phyloP scores from a whole-genome alignment of 495 filamentous ascomycete genomes.

The Penicillium cataractarum region DNA sequence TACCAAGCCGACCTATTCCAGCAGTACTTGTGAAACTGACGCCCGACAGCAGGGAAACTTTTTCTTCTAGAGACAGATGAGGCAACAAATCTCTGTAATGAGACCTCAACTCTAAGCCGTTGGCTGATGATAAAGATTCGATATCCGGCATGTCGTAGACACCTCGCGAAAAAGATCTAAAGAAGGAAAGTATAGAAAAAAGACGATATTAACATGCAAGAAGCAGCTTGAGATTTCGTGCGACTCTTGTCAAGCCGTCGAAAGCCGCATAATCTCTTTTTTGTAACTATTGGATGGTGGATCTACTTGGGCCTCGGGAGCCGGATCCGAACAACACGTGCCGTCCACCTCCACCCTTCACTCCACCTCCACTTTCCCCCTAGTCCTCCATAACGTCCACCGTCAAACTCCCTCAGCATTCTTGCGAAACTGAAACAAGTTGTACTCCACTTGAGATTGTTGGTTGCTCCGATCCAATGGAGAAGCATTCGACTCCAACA shows the following conservation, averaged over 20 bases:
- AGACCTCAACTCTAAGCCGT: neutral
- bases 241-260: too few species aligned
- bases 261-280: too few species aligned
- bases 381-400: too few species aligned
- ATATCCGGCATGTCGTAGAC: neutral
- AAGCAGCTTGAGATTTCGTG: neutral
- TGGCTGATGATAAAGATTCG: neutral
- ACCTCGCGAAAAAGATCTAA: neutral
- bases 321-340: neutral
- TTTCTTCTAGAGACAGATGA: neutral
- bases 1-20: neutral
- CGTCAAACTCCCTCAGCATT: neutral
- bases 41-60: neutral
- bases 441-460: neutral
- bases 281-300: neutral
- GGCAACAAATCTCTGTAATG: neutral
- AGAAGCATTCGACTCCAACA: neutral
- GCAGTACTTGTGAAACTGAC: neutral
- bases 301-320: neutral
- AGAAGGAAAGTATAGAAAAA: neutral
- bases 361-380: too few species aligned
- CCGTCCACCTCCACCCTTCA: too few species aligned
- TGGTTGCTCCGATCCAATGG: neutral
- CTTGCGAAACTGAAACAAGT: neutral
- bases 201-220: neutral